Evolutionary conservation across 2,329 filamentous ascomycete species (phyloP), one percentile per base, ranked within the genome.

Genomic region (Pseudogymnoascus sp.): DNA sequence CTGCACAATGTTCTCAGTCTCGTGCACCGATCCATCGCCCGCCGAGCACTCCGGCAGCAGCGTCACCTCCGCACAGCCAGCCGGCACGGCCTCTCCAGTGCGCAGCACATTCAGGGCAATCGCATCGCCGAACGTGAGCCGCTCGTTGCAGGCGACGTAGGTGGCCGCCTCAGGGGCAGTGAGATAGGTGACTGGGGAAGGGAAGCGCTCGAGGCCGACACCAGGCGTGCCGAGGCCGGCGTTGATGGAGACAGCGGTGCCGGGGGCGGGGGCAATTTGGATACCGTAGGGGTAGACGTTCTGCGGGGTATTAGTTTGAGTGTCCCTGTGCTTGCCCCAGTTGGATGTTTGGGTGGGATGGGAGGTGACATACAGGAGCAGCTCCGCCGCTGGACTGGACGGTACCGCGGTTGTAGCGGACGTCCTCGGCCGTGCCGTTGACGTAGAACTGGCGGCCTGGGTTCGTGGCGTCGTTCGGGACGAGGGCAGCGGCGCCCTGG

Each of bases 1-100:
- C 44, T 70, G 69, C 1, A 75, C 74, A 3, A 67, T 65, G 11
- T 73, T 70, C 0, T 74, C 76, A 67, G 74, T 77, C 28, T 77
- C 69, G 66, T 82, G 78, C 62, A 72, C 78, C 1, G 74, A 69
- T 17, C 70, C 66, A 13, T 75, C 75, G 1, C 73, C 75, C 40
- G 69, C 69, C 0, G 75, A 74, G 60, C 80, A 82, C 69, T 79
- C 72, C 8, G 80, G 76, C 15, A 82, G 66, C 59, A 83, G 69
- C 8, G 69, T 72, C 40, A 83, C 71, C 7, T 76, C 71, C 1
- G 74, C 77, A 65, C 81, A 83, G 2, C 71, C 74, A 44, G 73
- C 69, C 2, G 78, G 77, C 1, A 78, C 67, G 4, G 68, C 42
- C 64, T 64, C 69, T 31, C 40, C 71, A 47, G 76, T 77, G 66